Evolutionary conservation across 129 eudicot species (phyloP), one percentile per base, ranked within the genome.

Genomic region (Chrysanthemum seticuspe): DNA sequence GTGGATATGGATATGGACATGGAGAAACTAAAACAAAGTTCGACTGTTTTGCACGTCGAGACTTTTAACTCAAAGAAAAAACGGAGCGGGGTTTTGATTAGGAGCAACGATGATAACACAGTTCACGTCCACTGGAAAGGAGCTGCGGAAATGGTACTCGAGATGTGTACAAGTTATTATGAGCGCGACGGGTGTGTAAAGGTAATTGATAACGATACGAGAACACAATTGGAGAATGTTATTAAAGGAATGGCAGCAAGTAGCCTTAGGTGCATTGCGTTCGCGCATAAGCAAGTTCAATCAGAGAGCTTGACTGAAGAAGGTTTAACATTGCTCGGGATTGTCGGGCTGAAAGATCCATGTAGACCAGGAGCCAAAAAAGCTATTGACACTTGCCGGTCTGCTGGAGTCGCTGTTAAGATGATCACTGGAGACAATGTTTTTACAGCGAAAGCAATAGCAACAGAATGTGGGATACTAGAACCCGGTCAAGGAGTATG

Each of bases 221-320:
- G 89, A 79, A 72, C 64, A 14, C 85, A 85, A 45, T 67, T 92
- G 13, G 87, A 82, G 76, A 84, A 73, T 16, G 78, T 83, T 65
- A 92, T 92, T n/a, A 83, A 89, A 62, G 89, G 96, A 68, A 92
- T 92, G 97, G 96, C 97, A 7, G 97, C 94, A 2, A 83, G 97
- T 58, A 87, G 96, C 61, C 91, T 92, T 1, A 86, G 97, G 9
- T 92, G 97, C 88, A 92, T 92, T 1, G 97, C 97, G 62, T 92
- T 92, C 48, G 96, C 97, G 13, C 81, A 84, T 75, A 85, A 76
- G 73, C 70, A 78, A 74, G 65, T 79, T 21, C 64, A 18, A 5
- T 36, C 45, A 70, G 69, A 65, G 45, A 76, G 75, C 56, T 23
- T 87, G 29, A 75, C 61, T 10, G 90, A 89, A 75, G 80, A 80